These are phyloP conservation scores for Coemansia sp. DNA, from an alignment of 192 early-diverging fungal species.

Conservation along the genomic window DNA sequence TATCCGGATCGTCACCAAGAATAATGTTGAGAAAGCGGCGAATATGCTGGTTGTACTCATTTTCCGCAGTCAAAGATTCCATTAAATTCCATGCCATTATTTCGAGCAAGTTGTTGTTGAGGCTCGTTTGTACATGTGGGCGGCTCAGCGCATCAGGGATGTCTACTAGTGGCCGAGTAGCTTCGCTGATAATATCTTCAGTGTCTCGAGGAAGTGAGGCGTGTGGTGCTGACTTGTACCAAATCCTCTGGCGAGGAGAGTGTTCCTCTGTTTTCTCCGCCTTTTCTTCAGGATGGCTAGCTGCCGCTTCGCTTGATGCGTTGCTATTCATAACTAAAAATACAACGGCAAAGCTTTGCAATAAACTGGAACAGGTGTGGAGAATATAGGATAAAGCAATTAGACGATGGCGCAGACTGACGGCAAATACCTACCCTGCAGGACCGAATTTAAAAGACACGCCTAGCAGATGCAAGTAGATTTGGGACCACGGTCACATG, in stretches of 20 bases:
- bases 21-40: slow-evolving; percentile 50
- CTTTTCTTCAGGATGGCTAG: not conserved
- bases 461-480: not conserved
- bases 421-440: not conserved
- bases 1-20: slow-evolving; percentile 50
- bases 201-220: slow-evolving; percentile 43
- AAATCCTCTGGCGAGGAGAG: slow-evolving; percentile 14
- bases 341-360: not conserved
- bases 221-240: slow-evolving; percentile 16
- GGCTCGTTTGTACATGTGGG: slow-evolving; percentile 42
- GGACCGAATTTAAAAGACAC: not conserved
- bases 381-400: not conserved
- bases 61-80: slow-evolving; percentile 42
- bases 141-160: slow-evolving; percentile 43
- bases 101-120: slow-evolving; percentile 47
- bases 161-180: slow-evolving; percentile 31
- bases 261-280: not conserved
- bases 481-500: not conserved
- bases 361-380: not conserved
- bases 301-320: not conserved
- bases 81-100: slow-evolving; percentile 50
- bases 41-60: slow-evolving; percentile 54
- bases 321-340: not conserved
- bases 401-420: not conserved
- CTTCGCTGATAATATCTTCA: slow-evolving; percentile 41